Evolutionary conservation across 2,329 filamentous ascomycete genomes (phyloP).

Genomic region (Fusarium sp.): DNA sequence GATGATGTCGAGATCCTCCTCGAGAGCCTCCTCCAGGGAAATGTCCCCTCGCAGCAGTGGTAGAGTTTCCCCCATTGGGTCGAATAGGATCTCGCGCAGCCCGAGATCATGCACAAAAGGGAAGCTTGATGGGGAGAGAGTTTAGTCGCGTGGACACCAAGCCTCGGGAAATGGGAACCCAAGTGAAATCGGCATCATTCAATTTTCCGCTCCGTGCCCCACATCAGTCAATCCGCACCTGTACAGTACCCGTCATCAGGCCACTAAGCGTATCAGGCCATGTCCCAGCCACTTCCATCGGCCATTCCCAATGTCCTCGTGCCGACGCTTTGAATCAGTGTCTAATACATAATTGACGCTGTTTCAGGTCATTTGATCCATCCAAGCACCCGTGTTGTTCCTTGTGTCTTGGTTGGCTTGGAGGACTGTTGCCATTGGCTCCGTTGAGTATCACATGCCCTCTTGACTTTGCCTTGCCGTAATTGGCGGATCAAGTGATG

Average conservation of each 20-base stretch:
- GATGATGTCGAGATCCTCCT: constrained; percentile 22
- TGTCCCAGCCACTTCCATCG: background rate
- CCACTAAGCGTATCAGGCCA: constrained; percentile 1
- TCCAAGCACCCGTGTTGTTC: background rate
- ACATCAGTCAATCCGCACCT: background rate
- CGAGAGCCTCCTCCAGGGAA: constrained; percentile 12
- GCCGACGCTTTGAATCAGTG: background rate
- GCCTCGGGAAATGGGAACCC: background rate
- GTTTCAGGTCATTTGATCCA: background rate
- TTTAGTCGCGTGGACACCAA: background rate
- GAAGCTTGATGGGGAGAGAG: background rate
- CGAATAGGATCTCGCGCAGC: constrained; percentile 1
- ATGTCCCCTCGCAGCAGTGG: constrained; percentile 20
- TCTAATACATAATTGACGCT: constrained; percentile 1
- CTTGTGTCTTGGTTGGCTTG: background rate
- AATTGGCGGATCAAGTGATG: background rate
- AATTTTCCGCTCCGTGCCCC: background rate
- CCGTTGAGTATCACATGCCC: background rate
- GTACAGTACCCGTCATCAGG: background rate
- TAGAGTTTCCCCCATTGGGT: constrained; percentile 11
- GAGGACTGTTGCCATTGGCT: background rate
- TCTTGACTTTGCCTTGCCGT: background rate
- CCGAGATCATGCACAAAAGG: background rate
- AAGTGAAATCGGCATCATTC: background rate
- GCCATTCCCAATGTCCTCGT: background rate